These are phyloP conservation scores for Zygosaccharomyces pseudobailii DNA, from an alignment of 1,139 yeast species.

Conservation along the genomic window DNA sequence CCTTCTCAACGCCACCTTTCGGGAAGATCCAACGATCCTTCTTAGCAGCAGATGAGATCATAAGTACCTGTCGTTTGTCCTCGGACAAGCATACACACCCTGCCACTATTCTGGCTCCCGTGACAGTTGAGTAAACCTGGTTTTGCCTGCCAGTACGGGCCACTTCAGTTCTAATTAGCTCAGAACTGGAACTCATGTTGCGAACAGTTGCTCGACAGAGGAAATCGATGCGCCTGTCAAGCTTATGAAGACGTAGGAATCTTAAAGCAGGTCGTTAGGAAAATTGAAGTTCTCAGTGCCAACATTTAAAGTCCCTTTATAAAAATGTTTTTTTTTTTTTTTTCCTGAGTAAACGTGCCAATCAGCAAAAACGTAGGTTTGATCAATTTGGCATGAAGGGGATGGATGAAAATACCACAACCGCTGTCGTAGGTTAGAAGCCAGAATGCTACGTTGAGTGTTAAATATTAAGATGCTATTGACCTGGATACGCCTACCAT, in stretches of 20 bases:
- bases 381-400: too few species aligned
- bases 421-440: too few species aligned
- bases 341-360: too few species aligned
- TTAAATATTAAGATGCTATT: too few species aligned
- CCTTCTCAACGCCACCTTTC: slow-evolving; percentile 91
- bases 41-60: slow-evolving; percentile 70
- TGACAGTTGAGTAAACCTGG: slow-evolving; percentile 46
- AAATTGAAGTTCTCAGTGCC: too few species aligned
- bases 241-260: not conserved
- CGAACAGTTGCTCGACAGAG: not conserved
- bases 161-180: slow-evolving; percentile 23
- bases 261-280: too few species aligned
- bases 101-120: slow-evolving; percentile 81
- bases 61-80: slow-evolving; percentile 55
- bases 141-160: slow-evolving; percentile 33
- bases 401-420: too few species aligned
- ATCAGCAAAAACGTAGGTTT: too few species aligned
- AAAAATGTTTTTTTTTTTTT: too few species aligned
- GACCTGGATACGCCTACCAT: too few species aligned
- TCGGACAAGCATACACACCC: slow-evolving; percentile 76
- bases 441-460: too few species aligned
- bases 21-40: slow-evolving; percentile 80
- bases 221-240: not conserved
- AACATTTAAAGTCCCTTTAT: too few species aligned
- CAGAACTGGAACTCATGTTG: slow-evolving; percentile 1